These are phyloP conservation scores for Hansfordia pulvinata DNA, from an alignment of 2,329 filamentous ascomycete genomes.

Conservation along the genomic window DNA sequence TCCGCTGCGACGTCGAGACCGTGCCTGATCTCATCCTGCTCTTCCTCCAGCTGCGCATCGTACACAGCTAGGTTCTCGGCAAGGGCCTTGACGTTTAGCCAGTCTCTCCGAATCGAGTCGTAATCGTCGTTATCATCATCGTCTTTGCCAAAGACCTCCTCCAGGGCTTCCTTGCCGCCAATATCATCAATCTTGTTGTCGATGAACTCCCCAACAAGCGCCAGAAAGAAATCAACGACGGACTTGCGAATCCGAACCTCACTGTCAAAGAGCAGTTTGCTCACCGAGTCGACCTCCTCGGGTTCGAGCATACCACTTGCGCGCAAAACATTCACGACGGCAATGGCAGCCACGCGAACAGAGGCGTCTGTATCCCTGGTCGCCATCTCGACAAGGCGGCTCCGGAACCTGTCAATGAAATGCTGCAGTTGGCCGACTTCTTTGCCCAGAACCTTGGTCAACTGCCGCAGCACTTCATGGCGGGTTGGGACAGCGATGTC, in stretches of 20 bases:
- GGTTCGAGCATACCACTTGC: conserved; percentile 80
- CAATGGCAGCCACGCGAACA: conserved; percentile 69
- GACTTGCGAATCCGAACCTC: conserved; percentile 78
- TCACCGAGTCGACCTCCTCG: conserved; percentile 78
- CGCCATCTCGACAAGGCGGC: conserved; percentile 84
- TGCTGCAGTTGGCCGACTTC: conserved; percentile 74
- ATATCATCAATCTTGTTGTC: conserved; percentile 72
- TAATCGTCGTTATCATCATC: conserved; percentile 61
- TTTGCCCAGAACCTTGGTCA: conserved; percentile 66
- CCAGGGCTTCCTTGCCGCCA: conserved; percentile 62
- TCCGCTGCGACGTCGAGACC: conserved; percentile 35
- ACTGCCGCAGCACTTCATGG: conserved; percentile 74
- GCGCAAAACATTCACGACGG: conserved; percentile 69
- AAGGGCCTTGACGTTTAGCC: conserved; percentile 86
- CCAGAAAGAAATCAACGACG: conserved; percentile 80
- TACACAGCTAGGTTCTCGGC: conserved; percentile 74
- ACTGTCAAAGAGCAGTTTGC: conserved; percentile 77
- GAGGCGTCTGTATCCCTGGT: conserved; percentile 69
- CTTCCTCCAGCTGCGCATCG: conserved; percentile 53
- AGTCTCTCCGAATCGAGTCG: conserved; percentile 63
- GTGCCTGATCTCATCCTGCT: conserved; percentile 31
- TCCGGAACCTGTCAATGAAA: conserved; percentile 85
- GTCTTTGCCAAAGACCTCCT: conserved; percentile 58
- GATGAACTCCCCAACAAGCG: conserved; percentile 72
- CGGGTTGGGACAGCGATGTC: conserved; percentile 64